These are phyloP conservation scores for Schizochytrium sp. DNA, from an alignment of 108 stramenopile genomes.

Conservation along the genomic window DNA sequence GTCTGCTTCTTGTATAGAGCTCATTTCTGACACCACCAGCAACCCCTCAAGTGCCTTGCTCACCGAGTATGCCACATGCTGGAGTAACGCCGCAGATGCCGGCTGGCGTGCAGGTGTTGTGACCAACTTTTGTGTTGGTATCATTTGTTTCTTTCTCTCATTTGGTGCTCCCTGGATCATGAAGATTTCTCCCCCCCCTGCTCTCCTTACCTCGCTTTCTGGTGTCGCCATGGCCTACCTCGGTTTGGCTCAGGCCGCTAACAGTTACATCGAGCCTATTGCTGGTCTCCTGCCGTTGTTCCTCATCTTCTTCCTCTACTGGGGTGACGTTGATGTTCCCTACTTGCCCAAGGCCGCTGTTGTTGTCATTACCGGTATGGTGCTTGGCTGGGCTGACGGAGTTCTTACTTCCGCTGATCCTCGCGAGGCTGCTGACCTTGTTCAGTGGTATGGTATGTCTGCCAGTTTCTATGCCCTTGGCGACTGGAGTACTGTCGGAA, in stretches of 20 bases:
- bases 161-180: conserved; percentile 70
- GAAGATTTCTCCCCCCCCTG: conserved; percentile 68
- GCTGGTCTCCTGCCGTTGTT: conserved; percentile 73
- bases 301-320: conserved; percentile 74
- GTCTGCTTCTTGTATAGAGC: too few relatives aligned
- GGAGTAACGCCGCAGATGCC: conserved; percentile 63
- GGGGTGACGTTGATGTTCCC: conserved; percentile 66
- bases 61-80: conserved; percentile 25
- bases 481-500: conserved; percentile 65
- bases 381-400: conserved; percentile 74
- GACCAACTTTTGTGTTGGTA: conserved; percentile 81
- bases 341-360: conserved; percentile 74
- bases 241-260: conserved; percentile 68
- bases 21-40: too few relatives aligned
- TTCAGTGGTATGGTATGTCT: conserved; percentile 62
- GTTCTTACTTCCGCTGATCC: conserved; percentile 60
- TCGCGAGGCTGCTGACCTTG: conserved; percentile 58
- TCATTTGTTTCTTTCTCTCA: conserved; percentile 72
- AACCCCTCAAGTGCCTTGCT: neutral
- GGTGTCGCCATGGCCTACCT: conserved; percentile 78
- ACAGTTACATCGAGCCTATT: conserved; percentile 64
- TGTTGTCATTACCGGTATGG: conserved; percentile 70
- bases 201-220: conserved; percentile 75
- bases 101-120: conserved; percentile 77
- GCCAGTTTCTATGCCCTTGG: conserved; percentile 7